A percentile compares a stretch with the other conserved stretches of the same genome.
These are phyloP conservation scores for Anisodus acutangulus DNA, from an alignment of 257 asterid species.

Conservation along the genomic window DNA sequence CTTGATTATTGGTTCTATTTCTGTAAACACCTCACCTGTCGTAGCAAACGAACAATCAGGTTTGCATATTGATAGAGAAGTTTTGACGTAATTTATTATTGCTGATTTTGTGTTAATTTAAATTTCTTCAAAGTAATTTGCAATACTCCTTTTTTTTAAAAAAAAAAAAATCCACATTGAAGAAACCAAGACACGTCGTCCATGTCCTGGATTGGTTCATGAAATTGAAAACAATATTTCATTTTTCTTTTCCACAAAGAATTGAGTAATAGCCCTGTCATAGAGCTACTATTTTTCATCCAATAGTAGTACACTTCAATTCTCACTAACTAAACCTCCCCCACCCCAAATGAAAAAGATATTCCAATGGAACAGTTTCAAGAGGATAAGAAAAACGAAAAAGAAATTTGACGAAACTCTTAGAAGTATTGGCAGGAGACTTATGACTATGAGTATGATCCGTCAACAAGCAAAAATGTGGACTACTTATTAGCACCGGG, in stretches of 20 bases:
- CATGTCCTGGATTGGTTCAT: not conserved
- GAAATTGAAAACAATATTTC: not conserved
- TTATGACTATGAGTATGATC: too few species aligned
- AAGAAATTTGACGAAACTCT: too few species aligned
- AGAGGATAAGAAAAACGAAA: too few species aligned
- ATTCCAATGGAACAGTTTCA: too few species aligned
- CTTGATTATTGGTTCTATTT: constrained; percentile 35
- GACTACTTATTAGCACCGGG: too few species aligned
- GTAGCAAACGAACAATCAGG: not conserved
- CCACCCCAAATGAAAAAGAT: too few species aligned
- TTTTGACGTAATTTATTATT: not conserved
- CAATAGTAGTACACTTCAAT: not conserved
- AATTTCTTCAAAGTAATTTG: not conserved
- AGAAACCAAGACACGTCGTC: not conserved
- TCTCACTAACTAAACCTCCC: not conserved
- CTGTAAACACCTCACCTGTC: constrained; percentile 34
- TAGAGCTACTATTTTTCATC: not conserved
- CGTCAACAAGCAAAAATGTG: too few species aligned
- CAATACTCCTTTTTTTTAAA: not conserved
- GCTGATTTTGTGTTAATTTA: not conserved
- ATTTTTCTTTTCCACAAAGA: not conserved
- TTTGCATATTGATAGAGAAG: not conserved
- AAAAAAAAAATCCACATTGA: not conserved
- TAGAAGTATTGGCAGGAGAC: too few species aligned
- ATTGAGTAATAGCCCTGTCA: not conserved